Conservation (phyloP, 164 flowering plant genomes). For the Berberis vulgaris region DNA sequence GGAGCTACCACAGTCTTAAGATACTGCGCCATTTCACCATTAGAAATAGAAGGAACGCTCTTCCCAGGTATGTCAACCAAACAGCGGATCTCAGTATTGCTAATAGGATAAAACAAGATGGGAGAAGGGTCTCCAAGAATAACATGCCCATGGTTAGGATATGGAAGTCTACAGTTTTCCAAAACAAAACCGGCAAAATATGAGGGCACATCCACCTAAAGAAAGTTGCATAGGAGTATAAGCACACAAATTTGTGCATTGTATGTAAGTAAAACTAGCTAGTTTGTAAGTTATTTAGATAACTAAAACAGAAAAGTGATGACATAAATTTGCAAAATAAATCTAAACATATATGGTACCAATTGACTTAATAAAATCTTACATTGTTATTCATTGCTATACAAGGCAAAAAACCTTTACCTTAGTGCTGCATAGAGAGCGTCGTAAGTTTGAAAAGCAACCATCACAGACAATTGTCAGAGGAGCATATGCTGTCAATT, state of each 20-base stretch:
- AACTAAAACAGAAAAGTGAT: no score
- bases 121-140: constrained; percentile 85
- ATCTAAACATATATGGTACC: no score
- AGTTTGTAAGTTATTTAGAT: no score
- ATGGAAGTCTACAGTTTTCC: constrained; percentile 82
- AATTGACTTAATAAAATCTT: no score
- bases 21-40: constrained; percentile 86
- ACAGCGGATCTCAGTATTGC: constrained; percentile 82
- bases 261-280: no score
- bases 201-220: constrained; percentile 84
- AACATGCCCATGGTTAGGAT: constrained; percentile 86
- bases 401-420: constrained; percentile 17
- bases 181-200: constrained; percentile 81
- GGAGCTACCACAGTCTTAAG: constrained; percentile 79
- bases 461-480: no score
- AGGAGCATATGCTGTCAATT: constrained; percentile 57
- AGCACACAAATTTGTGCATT: no score
- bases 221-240: constrained; percentile 1
- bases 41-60: constrained; percentile 82
- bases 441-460: constrained; percentile 86
- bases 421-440: constrained; percentile 74
- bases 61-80: constrained; percentile 93
- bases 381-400: no score
- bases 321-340: no score
- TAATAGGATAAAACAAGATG: constrained; percentile 79